phyloP scores from a whole-genome alignment of 768 basidiomycete genomes.

The Pleurotus djamor region DNA sequence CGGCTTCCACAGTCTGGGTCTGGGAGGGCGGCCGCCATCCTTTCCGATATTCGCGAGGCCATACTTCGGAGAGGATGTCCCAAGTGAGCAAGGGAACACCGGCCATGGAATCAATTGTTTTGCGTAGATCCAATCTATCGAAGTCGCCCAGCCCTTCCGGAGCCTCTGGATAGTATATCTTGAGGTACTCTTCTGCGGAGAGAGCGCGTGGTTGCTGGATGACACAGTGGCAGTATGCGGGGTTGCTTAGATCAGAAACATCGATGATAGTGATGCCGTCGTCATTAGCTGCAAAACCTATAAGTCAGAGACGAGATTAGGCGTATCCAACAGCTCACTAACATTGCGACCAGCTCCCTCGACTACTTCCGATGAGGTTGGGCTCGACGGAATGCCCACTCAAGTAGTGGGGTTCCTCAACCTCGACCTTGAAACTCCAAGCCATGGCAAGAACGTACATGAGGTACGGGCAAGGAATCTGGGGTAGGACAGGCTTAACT shows the following conservation, averaged over 20 bases:
- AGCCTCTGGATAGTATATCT: background rate
- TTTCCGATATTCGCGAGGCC: slow-evolving; percentile 3
- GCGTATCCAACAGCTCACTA: background rate
- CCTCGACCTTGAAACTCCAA: slow-evolving; percentile 25
- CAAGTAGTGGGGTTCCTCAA: slow-evolving; percentile 8
- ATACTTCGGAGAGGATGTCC: slow-evolving; percentile 1
- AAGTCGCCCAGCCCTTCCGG: no score
- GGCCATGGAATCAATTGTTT: background rate
- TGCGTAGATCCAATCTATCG: no score
- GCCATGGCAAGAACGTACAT: slow-evolving; percentile 25
- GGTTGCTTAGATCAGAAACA: slow-evolving; percentile 23
- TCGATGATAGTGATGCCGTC: slow-evolving; percentile 33
- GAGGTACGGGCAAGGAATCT: slow-evolving; percentile 28
- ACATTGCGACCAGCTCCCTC: background rate
- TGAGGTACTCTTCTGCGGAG: slow-evolving; percentile 5
- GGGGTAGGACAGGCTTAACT: slow-evolving; percentile 12
- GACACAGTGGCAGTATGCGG: slow-evolving; percentile 24
- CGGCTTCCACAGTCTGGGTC: no score
- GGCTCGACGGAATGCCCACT: slow-evolving; percentile 15
- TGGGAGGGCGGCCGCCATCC: no score
- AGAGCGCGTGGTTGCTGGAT: background rate
- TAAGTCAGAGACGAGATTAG: no score
- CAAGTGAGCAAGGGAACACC: slow-evolving; percentile 4
- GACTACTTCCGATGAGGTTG: slow-evolving; percentile 18
- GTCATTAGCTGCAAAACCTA: slow-evolving; percentile 18